phyloP scores from a whole-genome alignment of 208 protist species.

The Leishmania guyanensis region DNA sequence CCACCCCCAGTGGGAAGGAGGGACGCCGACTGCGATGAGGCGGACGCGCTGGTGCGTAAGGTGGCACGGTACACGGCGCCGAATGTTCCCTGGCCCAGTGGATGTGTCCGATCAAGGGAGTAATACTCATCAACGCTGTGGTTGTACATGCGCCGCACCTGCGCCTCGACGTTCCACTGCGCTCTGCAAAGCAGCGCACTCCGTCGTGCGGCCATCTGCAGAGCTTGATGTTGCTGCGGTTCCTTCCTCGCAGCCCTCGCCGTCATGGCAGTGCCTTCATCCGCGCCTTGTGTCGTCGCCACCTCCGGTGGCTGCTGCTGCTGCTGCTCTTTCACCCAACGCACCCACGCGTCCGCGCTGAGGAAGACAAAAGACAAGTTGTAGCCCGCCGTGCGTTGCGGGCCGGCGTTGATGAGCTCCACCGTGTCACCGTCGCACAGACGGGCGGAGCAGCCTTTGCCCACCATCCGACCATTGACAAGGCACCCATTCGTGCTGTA shows the following conservation, averaged over 20 bases:
- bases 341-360: constrained; percentile 27
- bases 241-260: neutral
- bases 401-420: constrained; percentile 50
- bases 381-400: constrained; percentile 38
- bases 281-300: neutral
- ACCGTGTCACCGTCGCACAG: constrained; percentile 43
- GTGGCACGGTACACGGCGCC: constrained; percentile 51
- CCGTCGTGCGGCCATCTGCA: constrained; percentile 13
- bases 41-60: constrained; percentile 10
- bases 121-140: constrained; percentile 54
- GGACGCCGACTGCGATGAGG: neutral
- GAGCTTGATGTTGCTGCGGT: neutral
- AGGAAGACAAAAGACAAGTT: constrained; percentile 49
- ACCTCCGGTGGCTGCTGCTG: neutral
- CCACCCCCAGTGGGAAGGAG: neutral
- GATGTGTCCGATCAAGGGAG: constrained; percentile 25
- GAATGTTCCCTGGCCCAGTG: constrained; percentile 50
- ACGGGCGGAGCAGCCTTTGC: constrained; percentile 32
- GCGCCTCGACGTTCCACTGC: constrained; percentile 45
- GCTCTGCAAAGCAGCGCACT: constrained; percentile 36
- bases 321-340: constrained; percentile 10
- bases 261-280: neutral
- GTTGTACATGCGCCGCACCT: constrained; percentile 56
- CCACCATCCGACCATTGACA: constrained; percentile 39
- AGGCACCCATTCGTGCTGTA: constrained; percentile 61